A percentile compares a stretch with the other conserved stretches of the same genome.
Evolutionary conservation across 2,329 filamentous ascomycete genomes (phyloP).

Genomic region (Trichoderma aggressivum): DNA sequence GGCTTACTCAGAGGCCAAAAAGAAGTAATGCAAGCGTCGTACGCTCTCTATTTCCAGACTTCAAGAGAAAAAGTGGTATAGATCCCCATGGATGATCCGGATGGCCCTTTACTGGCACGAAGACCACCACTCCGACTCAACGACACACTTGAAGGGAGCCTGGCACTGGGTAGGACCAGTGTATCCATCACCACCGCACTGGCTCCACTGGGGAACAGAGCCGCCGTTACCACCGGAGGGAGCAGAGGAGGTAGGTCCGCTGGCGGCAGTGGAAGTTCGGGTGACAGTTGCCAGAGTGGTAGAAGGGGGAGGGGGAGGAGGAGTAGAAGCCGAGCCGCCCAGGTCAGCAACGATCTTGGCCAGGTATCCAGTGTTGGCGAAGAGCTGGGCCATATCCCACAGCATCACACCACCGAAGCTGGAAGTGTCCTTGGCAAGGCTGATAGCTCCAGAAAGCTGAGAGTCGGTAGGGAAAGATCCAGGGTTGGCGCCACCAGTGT

Average conservation of each 20-base stretch:
- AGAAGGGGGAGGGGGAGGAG: neutral
- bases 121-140: slow-evolving; percentile 23
- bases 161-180: slow-evolving; percentile 25
- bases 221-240: slow-evolving; percentile 2
- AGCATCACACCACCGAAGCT: slow-evolving; percentile 68
- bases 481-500: slow-evolving; percentile 51
- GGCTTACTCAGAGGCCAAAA: neutral
- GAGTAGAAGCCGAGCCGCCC: neutral
- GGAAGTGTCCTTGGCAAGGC: slow-evolving; percentile 50
- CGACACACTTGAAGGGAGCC: slow-evolving; percentile 23
- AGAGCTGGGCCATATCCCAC: slow-evolving; percentile 64
- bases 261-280: neutral
- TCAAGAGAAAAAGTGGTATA: neutral
- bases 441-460: slow-evolving; percentile 48
- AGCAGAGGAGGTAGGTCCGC: neutral
- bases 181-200: slow-evolving; percentile 26
- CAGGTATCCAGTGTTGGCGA: slow-evolving; percentile 55
- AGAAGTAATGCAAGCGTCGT: neutral
- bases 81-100: no score
- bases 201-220: slow-evolving; percentile 24
- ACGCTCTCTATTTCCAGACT: neutral
- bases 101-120: slow-evolving; percentile 20
- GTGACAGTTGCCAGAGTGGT: slow-evolving; percentile 6
- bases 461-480: slow-evolving; percentile 44
- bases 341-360: slow-evolving; percentile 40